These are phyloP conservation scores for Peronospora destructor DNA, from an alignment of 352 stramenopile genomes.

Conservation along the genomic window DNA sequence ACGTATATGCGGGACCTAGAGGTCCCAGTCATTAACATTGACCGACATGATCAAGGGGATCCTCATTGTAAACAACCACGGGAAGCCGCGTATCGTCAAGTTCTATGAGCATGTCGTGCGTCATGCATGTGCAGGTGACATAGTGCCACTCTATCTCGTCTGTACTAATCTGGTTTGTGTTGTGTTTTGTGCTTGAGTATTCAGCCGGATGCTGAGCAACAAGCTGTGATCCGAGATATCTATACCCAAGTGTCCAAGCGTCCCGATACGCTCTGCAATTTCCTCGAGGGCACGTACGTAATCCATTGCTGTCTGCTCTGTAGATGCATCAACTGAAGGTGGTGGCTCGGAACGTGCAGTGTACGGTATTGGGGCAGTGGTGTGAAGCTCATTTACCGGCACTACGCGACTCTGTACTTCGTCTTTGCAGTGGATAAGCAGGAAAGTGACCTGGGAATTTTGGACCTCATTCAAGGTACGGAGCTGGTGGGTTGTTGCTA, in stretches of 20 bases:
- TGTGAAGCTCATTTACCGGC: slow-evolving; percentile 98
- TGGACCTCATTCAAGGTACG: slow-evolving; percentile 97
- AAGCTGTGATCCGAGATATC: slow-evolving; percentile 95
- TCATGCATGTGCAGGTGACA: slow-evolving; percentile 1
- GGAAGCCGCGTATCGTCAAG: slow-evolving; percentile 97
- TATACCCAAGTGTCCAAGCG: slow-evolving; percentile 98
- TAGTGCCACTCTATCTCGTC: too few species aligned
- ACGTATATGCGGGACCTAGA: too few species aligned
- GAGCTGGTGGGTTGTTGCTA: not conserved
- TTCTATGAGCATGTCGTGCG: slow-evolving; percentile 98
- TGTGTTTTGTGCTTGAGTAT: not conserved
- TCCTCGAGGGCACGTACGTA: slow-evolving; percentile 93
- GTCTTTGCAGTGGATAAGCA: slow-evolving; percentile 98
- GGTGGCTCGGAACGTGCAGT: slow-evolving; percentile 18
- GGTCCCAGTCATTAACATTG: too few species aligned
- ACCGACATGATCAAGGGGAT: slow-evolving; percentile 96
- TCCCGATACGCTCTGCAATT: slow-evolving; percentile 98
- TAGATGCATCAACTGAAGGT: too few species aligned
- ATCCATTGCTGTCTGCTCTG: too few species aligned
- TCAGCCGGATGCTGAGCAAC: slow-evolving; percentile 96
- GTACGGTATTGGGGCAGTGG: slow-evolving; percentile 93
- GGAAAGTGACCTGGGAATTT: slow-evolving; percentile 97
- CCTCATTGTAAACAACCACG: slow-evolving; percentile 99
- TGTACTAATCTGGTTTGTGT: not conserved
- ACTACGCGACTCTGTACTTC: slow-evolving; percentile 99